Percentiles rank a stretch among this genome's conserved stretches.
Evolutionary conservation across 2,329 filamentous ascomycete species (phyloP).

Genomic region (Botryotinia globosa): DNA sequence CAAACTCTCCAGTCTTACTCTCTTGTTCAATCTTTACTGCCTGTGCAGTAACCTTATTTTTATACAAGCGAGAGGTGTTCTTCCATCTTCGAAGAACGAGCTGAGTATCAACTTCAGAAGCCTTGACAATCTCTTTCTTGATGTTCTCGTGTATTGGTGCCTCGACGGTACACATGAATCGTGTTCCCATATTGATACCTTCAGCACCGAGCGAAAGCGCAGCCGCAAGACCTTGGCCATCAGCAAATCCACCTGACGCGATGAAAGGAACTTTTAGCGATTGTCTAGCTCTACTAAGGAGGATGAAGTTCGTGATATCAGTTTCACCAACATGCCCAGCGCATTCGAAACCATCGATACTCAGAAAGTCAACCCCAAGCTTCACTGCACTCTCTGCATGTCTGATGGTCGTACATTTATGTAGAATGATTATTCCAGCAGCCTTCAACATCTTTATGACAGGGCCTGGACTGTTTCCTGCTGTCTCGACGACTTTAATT

Average conservation of each 20-base stretch:
- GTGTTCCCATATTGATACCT: constrained; percentile 97
- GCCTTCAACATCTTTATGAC: constrained; percentile 87
- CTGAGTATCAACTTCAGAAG: constrained; percentile 86
- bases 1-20: constrained; percentile 81
- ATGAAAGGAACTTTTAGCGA: constrained; percentile 86
- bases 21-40: constrained; percentile 80
- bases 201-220: constrained; percentile 86
- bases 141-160: constrained; percentile 90
- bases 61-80: constrained; percentile 86
- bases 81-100: constrained; percentile 86
- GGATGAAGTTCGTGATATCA: constrained; percentile 86
- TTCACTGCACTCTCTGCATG: constrained; percentile 90
- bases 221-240: constrained; percentile 88
- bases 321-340: constrained; percentile 84
- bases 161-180: constrained; percentile 96
- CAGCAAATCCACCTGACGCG: constrained; percentile 91
- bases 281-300: constrained; percentile 82
- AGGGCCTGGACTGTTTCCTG: constrained; percentile 84
- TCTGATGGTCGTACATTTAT: constrained; percentile 97
- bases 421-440: constrained; percentile 74
- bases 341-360: constrained; percentile 97
- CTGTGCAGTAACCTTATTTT: constrained; percentile 81
- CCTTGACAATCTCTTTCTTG: constrained; percentile 86
- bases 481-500: constrained; percentile 86
- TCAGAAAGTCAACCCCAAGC: constrained; percentile 93